These are phyloP conservation scores for Botryotinia globosa DNA, from an alignment of 2,329 filamentous ascomycete genomes.

Conservation along the genomic window DNA sequence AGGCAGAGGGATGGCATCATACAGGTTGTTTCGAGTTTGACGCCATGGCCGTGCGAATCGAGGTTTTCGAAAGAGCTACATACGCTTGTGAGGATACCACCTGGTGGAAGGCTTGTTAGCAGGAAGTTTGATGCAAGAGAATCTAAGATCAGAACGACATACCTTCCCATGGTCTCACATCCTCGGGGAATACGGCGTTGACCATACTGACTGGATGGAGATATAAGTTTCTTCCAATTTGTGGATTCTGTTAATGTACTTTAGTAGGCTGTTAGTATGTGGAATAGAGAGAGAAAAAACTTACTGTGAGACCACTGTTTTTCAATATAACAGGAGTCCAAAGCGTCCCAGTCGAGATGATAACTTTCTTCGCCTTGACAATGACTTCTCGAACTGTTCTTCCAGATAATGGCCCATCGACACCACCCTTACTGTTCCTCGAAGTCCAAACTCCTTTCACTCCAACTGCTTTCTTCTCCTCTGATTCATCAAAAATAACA, in stretches of 20 bases:
- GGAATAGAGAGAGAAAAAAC: not conserved
- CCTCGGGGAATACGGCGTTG: conserved; percentile 64
- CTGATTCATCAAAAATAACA: conserved; percentile 62
- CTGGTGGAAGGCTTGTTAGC: conserved; percentile 30
- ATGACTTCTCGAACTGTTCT: conserved; percentile 58
- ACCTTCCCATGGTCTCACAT: conserved; percentile 65
- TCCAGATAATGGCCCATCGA: conserved; percentile 49
- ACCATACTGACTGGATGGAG: conserved; percentile 70
- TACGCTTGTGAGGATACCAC: conserved; percentile 73
- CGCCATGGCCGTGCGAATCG: conserved; percentile 76
- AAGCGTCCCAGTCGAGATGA: conserved; percentile 74
- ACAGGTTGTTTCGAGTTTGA: conserved; percentile 72
- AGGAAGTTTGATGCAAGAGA: not conserved
- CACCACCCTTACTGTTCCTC: conserved; percentile 59
- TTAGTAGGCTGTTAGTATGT: conserved; percentile 15
- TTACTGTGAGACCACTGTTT: conserved; percentile 70
- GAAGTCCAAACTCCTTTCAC: conserved; percentile 74
- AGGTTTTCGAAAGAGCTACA: conserved; percentile 77
- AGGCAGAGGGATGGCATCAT: conserved; percentile 70
- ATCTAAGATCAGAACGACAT: not conserved
- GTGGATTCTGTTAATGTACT: conserved; percentile 52
- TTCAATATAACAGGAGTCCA: conserved; percentile 73
- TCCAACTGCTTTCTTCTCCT: conserved; percentile 58
- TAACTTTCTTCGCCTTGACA: conserved; percentile 75
- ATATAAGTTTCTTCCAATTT: conserved; percentile 79